Conservation (phyloP, 2,329 filamentous ascomycete genomes). For the Metarhizium robertsii region DNA sequence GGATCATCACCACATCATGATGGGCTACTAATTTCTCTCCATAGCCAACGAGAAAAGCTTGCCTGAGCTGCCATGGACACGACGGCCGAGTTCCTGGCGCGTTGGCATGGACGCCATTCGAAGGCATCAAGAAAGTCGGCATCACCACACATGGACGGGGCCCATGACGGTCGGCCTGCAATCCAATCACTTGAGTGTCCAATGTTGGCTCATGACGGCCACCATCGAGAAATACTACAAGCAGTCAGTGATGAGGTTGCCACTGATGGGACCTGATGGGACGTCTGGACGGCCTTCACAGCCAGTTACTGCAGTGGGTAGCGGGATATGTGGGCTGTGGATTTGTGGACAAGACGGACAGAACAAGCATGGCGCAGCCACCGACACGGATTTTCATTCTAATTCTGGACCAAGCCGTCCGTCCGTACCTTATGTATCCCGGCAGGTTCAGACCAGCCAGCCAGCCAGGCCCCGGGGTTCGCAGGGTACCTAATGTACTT, state of each 20-base stretch:
- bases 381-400: conserved; percentile 18
- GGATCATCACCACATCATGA: not conserved
- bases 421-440: not conserved
- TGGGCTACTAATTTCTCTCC: not conserved
- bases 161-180: too few relatives aligned
- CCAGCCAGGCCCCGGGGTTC: conserved; percentile 14
- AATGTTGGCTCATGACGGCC: not conserved
- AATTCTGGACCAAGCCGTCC: conserved; percentile 21
- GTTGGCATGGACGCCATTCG: not conserved
- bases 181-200: too few relatives aligned
- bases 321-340: not conserved
- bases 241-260: not conserved
- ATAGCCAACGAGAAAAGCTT: not conserved
- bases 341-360: conserved; percentile 9
- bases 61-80: not conserved
- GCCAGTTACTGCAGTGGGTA: not conserved
- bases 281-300: not conserved
- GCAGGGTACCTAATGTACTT: too few relatives aligned
- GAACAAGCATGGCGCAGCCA: conserved; percentile 23
- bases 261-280: not conserved
- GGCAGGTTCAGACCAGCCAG: conserved; percentile 8
- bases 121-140: not conserved
- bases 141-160: too few relatives aligned
- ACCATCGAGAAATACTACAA: not conserved
- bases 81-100: not conserved